A percentile compares a stretch with the other conserved stretches of the same genome.
phyloP scores from a whole-genome alignment of 2,329 filamentous ascomycete species.

The Phialocephala subalpina region DNA sequence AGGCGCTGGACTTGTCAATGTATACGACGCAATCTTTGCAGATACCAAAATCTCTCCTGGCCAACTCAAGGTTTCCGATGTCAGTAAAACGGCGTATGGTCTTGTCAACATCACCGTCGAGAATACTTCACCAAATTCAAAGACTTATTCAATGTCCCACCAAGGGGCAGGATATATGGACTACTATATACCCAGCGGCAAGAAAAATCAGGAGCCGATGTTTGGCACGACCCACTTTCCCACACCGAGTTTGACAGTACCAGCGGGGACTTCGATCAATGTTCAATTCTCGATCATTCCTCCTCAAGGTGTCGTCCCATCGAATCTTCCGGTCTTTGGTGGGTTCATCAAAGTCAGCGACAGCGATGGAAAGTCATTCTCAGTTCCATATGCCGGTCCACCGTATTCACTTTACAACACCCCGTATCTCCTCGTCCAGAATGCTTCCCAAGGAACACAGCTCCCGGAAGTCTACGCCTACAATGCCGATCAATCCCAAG shows the following conservation, averaged over 20 bases:
- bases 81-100: not conserved
- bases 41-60: slow-evolving; percentile 28
- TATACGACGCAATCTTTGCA: slow-evolving; percentile 42
- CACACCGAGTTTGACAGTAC: slow-evolving; percentile 22
- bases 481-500: not conserved
- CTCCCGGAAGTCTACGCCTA: slow-evolving; percentile 17
- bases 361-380: slow-evolving; percentile 28
- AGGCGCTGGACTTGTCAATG: slow-evolving; percentile 46
- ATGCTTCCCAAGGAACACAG: not conserved
- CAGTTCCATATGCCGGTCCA: slow-evolving; percentile 35
- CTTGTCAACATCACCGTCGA: slow-evolving; percentile 32
- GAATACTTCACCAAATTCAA: slow-evolving; percentile 28
- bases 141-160: slow-evolving; percentile 35
- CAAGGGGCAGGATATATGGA: slow-evolving; percentile 34
- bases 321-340: slow-evolving; percentile 35
- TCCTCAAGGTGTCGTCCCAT: slow-evolving; percentile 27
- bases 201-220: slow-evolving; percentile 31
- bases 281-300: slow-evolving; percentile 27
- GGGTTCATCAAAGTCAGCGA: slow-evolving; percentile 34
- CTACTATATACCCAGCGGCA: slow-evolving; percentile 29
- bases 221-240: slow-evolving; percentile 36
- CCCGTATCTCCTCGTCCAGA: slow-evolving; percentile 9
- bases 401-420: slow-evolving; percentile 36
- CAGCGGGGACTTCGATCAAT: not conserved
- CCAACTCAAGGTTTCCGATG: slow-evolving; percentile 6